These are phyloP conservation scores for Rhizophagus sp. DNA, from an alignment of 192 early-diverging fungal species.

Conservation along the genomic window DNA sequence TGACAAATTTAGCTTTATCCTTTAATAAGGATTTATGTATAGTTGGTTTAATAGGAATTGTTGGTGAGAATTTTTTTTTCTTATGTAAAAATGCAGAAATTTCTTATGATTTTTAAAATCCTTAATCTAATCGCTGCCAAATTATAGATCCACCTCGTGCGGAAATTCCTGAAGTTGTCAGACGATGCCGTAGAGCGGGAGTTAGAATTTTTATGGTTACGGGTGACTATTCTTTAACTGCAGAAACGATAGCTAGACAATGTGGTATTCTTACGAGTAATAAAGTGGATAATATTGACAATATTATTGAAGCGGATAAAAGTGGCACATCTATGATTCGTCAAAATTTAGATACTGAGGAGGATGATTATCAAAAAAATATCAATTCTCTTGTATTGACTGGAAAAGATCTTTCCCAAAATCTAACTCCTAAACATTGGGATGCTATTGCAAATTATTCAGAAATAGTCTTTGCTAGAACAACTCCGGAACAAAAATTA, in stretches of 20 bases:
- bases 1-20: conserved; percentile 34
- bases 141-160: conserved; percentile 74
- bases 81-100: background rate
- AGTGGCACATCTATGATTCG: background rate
- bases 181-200: conserved; percentile 59
- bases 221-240: conserved; percentile 78
- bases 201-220: conserved; percentile 86
- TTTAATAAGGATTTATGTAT: conserved; percentile 52
- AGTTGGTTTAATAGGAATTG: conserved; percentile 75
- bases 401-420: conserved; percentile 17
- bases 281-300: conserved; percentile 37
- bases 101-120: background rate
- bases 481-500: conserved; percentile 85
- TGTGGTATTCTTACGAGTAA: conserved; percentile 67
- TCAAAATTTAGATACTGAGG: background rate
- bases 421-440: conserved; percentile 68
- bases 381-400: conserved; percentile 3
- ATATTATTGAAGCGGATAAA: conserved; percentile 30
- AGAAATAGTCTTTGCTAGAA: conserved; percentile 87
- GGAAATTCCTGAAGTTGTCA: conserved; percentile 67
- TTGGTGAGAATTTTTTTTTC: conserved; percentile 20
- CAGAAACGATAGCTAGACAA: conserved; percentile 74
- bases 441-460: conserved; percentile 64
- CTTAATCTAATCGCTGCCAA: background rate
- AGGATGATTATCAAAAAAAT: conserved; percentile 5